Percentiles rank a stretch among this genome's conserved stretches.
These are phyloP conservation scores for Cordyceps cateniannulata DNA, from an alignment of 2,329 filamentous ascomycete species.

Conservation along the genomic window DNA sequence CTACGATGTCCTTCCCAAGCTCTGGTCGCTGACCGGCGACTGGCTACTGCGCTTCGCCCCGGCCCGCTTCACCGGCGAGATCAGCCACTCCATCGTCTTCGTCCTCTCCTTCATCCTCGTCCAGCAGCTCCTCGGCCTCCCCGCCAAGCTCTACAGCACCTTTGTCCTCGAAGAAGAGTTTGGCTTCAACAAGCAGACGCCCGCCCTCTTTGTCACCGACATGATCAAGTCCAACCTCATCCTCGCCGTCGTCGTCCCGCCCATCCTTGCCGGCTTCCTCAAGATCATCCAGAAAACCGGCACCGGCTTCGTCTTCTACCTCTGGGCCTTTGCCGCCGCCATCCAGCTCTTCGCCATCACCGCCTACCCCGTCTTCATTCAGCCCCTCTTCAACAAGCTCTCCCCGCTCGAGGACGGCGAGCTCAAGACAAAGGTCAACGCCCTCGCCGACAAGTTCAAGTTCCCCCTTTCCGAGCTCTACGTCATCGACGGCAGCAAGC, in stretches of 20 bases:
- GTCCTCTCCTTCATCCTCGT: conserved; percentile 80
- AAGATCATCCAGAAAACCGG: conserved; percentile 93
- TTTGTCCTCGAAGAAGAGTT: conserved; percentile 96
- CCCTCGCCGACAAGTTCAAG: conserved; percentile 71
- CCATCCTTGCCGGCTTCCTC: conserved; percentile 86
- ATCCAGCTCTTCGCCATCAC: conserved; percentile 94
- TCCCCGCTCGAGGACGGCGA: conserved; percentile 82
- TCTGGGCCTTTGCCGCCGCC: conserved; percentile 86
- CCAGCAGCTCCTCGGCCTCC: conserved; percentile 72
- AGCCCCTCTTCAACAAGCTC: conserved; percentile 97
- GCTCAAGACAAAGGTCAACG: conserved; percentile 83
- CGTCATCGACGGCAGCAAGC: conserved; percentile 88
- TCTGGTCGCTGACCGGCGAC: conserved; percentile 78
- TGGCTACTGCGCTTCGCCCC: conserved; percentile 71
- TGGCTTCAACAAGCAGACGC: conserved; percentile 97
- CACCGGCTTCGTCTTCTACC: conserved; percentile 93
- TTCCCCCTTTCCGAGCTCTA: conserved; percentile 92
- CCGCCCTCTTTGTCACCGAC: conserved; percentile 80
- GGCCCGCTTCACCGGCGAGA: conserved; percentile 78
- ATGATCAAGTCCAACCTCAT: conserved; percentile 87
- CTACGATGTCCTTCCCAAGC: conserved; percentile 81
- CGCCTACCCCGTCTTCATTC: conserved; percentile 88
- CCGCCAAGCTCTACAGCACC: conserved; percentile 81
- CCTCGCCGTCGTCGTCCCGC: conserved; percentile 71
- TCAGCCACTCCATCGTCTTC: conserved; percentile 88